Conservation (phyloP, 331 rosid species). For the Stylosanthes scabra region DNA sequence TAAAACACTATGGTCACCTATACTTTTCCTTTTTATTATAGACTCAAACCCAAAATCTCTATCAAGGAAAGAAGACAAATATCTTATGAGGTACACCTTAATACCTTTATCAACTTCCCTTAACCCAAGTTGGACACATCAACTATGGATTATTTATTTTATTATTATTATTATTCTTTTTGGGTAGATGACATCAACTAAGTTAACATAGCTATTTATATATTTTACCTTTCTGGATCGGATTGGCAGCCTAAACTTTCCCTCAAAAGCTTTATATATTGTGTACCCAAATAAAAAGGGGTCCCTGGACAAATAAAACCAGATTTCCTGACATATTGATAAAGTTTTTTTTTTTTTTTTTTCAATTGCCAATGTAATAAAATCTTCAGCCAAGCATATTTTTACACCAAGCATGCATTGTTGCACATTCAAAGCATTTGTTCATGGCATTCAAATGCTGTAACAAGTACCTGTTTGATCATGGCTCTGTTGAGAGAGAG, state of each 20-base stretch:
- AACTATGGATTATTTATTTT: no score
- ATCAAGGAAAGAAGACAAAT: no score
- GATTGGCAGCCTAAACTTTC: neutral
- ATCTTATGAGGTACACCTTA: no score
- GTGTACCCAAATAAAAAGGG: no score
- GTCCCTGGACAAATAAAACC: neutral
- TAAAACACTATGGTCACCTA: no score
- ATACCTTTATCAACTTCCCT: no score
- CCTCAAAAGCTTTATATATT: no score
- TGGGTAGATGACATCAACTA: neutral
- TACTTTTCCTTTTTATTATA: no score
- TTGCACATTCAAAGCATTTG: neutral
- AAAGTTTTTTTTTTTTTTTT: neutral
- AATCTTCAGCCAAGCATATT: neutral
- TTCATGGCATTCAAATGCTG: neutral
- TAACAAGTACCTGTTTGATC: neutral
- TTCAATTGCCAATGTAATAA: neutral
- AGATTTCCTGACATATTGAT: neutral
- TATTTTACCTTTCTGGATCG: neutral
- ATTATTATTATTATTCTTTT: no score
- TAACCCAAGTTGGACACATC: no score
- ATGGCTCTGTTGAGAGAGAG: neutral
- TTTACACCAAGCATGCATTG: neutral
- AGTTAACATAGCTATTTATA: neutral
- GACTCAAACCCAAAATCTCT: no score